Conservation (phyloP, 257 asterid species). For the Solanum peruvianum region DNA sequence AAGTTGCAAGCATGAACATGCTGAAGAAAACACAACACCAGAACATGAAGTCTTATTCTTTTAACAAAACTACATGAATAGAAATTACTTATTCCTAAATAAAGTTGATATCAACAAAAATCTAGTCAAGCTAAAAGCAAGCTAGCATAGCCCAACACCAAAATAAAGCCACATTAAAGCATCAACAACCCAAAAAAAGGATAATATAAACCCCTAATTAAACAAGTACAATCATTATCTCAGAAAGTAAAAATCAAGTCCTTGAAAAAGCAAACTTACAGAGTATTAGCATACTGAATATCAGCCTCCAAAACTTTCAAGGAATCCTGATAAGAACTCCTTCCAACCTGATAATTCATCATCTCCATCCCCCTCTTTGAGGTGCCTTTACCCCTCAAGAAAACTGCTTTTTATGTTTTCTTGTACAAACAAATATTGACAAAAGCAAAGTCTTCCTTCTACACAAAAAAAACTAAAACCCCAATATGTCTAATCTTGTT, state of each 20-base stretch:
- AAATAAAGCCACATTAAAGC: background rate
- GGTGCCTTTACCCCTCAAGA: background rate
- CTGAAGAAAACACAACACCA: background rate
- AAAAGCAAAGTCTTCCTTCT: conserved; percentile 4
- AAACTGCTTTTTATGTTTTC: background rate
- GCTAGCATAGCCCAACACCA: background rate
- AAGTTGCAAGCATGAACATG: background rate
- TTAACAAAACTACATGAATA: background rate
- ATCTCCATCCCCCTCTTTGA: conserved; percentile 39
- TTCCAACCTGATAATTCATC: conserved; percentile 55
- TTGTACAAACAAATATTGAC: conserved; percentile 10
- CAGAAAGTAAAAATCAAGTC: background rate
- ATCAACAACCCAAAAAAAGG: background rate
- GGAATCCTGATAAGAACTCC: conserved; percentile 52
- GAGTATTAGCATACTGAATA: conserved; percentile 68
- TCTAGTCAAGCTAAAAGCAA: background rate
- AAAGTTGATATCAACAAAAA: background rate
- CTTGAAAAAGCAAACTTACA: conserved; percentile 32
- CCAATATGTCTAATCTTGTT: conserved; percentile 17
- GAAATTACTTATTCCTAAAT: background rate
- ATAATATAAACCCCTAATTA: background rate
- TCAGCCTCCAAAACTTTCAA: conserved; percentile 70
- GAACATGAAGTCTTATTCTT: background rate
- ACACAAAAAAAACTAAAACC: conserved; percentile 10
- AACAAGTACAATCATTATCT: background rate